Percentiles rank a stretch among this genome's conserved stretches.
Evolutionary conservation across 768 basidiomycete genomes (phyloP).

Genomic region (Collybia sp.): DNA sequence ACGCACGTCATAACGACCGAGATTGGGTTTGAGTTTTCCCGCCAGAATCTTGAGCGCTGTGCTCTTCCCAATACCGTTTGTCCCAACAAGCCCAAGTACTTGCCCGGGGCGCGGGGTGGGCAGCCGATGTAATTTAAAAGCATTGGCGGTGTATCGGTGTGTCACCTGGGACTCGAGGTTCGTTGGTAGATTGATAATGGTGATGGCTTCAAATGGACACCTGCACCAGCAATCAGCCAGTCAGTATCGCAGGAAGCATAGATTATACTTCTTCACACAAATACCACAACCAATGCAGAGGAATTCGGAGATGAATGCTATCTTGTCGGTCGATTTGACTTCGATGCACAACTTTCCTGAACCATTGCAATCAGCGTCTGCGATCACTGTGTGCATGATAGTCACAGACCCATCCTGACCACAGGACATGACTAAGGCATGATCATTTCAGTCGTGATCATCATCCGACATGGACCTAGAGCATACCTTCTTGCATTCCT

Average conservation of each 20-base stretch:
- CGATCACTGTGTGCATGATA: neutral
- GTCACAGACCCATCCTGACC: slow-evolving; percentile 84
- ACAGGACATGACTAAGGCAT: slow-evolving; percentile 69
- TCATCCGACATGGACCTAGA: neutral
- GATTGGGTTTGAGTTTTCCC: slow-evolving; percentile 96
- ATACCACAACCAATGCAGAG: slow-evolving; percentile 99
- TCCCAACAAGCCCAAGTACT: slow-evolving; percentile 97
- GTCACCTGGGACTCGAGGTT: slow-evolving; percentile 95
- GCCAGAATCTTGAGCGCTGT: slow-evolving; percentile 96
- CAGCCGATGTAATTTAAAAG: slow-evolving; percentile 97
- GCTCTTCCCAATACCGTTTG: slow-evolving; percentile 99
- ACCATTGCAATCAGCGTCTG: neutral
- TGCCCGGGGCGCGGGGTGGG: slow-evolving; percentile 97
- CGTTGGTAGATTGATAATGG: slow-evolving; percentile 98
- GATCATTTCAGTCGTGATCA: neutral
- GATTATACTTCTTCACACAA: slow-evolving; percentile 93
- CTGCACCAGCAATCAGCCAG: slow-evolving; percentile 31
- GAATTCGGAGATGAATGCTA: slow-evolving; percentile 98
- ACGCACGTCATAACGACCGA: slow-evolving; percentile 91
- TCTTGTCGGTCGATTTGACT: slow-evolving; percentile 93
- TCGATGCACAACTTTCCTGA: slow-evolving; percentile 97
- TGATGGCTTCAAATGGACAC: slow-evolving; percentile 98
- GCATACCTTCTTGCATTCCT: slow-evolving; percentile 93
- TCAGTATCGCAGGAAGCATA: neutral
- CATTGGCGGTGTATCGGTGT: slow-evolving; percentile 96